Conservation (phyloP, 805 yeast genomes). For the Suhomyces canberraensis region DNA sequence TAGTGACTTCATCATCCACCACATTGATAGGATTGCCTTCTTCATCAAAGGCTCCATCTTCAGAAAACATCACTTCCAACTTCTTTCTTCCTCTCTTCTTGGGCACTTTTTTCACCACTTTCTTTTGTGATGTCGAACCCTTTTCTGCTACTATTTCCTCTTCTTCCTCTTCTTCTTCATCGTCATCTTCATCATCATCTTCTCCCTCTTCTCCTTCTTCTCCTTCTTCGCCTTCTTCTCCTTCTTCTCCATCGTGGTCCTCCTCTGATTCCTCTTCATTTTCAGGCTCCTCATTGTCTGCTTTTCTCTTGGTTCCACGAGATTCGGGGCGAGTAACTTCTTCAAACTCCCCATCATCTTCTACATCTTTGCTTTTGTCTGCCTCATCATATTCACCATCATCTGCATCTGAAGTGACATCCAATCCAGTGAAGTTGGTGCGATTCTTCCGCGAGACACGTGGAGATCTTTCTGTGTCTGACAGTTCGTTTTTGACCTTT, state of each 20-base stretch:
- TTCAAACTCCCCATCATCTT: constrained; percentile 8
- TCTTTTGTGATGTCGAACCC: constrained; percentile 17
- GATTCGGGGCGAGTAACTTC: not conserved
- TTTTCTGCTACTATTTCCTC: constrained; percentile 24
- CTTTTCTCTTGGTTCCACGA: constrained; percentile 4
- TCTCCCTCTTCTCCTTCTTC: constrained; percentile 7
- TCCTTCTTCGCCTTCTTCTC: constrained; percentile 2
- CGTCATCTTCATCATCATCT: constrained; percentile 8
- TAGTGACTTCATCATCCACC: constrained; percentile 70
- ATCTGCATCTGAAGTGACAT: constrained; percentile 6
- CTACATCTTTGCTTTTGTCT: constrained; percentile 4
- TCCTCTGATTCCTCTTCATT: constrained; percentile 2
- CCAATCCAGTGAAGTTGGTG: constrained; percentile 5
- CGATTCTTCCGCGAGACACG: constrained; percentile 2
- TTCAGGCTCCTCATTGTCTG: not conserved
- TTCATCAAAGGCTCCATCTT: constrained; percentile 52
- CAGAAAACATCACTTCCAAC: constrained; percentile 34
- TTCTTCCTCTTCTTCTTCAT: constrained; percentile 17
- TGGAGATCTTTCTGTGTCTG: constrained; percentile 1
- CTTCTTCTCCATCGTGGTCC: not conserved
- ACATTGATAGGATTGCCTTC: constrained; percentile 66
- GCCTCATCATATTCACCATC: constrained; percentile 7
- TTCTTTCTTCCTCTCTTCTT: constrained; percentile 31
- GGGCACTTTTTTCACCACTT: constrained; percentile 9
- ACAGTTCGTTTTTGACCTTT: not conserved